Conservation (phyloP, 805 yeast species). For the Blastobotrys americana region DNA sequence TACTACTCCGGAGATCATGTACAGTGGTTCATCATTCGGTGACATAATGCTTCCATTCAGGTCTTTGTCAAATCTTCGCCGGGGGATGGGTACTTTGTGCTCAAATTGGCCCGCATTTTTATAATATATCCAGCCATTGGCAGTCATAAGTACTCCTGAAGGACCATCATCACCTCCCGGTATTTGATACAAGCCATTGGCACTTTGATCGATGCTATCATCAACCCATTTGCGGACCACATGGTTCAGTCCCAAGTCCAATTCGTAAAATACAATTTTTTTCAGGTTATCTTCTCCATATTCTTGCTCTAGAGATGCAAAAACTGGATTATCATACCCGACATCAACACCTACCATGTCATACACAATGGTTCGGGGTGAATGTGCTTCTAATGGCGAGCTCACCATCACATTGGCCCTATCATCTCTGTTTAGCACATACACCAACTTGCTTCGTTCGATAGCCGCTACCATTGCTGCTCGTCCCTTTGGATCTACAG, state of each 20-base stretch:
- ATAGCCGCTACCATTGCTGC: constrained; percentile 64
- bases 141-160: constrained; percentile 61
- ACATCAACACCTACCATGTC: constrained; percentile 58
- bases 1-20: constrained; percentile 50
- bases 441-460: constrained; percentile 68
- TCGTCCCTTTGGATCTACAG: constrained; percentile 64
- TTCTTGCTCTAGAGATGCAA: constrained; percentile 71
- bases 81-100: constrained; percentile 50
- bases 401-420: constrained; percentile 45
- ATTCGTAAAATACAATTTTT: constrained; percentile 60
- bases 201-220: constrained; percentile 29
- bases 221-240: constrained; percentile 48
- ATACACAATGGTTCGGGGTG: constrained; percentile 46
- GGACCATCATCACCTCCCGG: constrained; percentile 72
- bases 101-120: constrained; percentile 28
- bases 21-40: constrained; percentile 5
- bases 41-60: too few relatives aligned
- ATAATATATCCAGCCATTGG: constrained; percentile 46
- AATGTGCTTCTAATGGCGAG: constrained; percentile 67
- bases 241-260: constrained; percentile 81
- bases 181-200: constrained; percentile 53
- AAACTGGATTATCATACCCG: constrained; percentile 74
- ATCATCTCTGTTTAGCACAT: constrained; percentile 48
- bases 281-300: constrained; percentile 35
- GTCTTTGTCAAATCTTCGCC: constrained; percentile 27